phyloP scores from a whole-genome alignment of 2,329 filamentous ascomycete species.

The Chaetomium strumarium region DNA sequence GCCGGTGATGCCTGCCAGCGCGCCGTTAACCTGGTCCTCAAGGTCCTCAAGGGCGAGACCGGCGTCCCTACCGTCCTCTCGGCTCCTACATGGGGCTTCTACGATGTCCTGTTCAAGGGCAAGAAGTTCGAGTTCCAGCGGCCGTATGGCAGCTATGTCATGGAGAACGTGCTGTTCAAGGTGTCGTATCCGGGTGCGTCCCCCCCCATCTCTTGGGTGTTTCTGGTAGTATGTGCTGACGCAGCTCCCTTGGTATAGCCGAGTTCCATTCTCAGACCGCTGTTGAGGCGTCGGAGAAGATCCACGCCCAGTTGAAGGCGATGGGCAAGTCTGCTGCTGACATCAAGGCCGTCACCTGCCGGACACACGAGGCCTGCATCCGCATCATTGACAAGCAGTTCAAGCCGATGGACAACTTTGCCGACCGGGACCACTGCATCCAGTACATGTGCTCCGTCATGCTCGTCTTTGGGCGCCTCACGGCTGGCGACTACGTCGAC shows the following conservation, averaged over 20 bases:
- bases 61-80: conserved; percentile 90
- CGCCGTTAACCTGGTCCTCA: conserved; percentile 83
- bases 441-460: conserved; percentile 99
- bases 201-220: background rate
- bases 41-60: conserved; percentile 85
- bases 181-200: conserved; percentile 86
- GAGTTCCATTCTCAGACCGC: conserved; percentile 99
- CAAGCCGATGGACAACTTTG: conserved; percentile 99
- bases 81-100: conserved; percentile 94
- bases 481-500: conserved; percentile 89
- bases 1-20: conserved; percentile 96
- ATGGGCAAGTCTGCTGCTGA: conserved; percentile 88
- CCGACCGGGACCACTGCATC: conserved; percentile 98
- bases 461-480: conserved; percentile 90
- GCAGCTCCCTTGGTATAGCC: conserved; percentile 41
- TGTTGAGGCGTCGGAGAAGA: conserved; percentile 86
- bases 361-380: conserved; percentile 96
- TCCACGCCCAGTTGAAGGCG: conserved; percentile 74
- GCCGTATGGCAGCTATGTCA: conserved; percentile 95
- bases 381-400: conserved; percentile 99
- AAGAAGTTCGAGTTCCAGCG: conserved; percentile 96
- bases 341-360: conserved; percentile 88
- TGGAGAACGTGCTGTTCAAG: conserved; percentile 99
- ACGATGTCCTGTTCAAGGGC: conserved; percentile 95
- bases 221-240: background rate